These are phyloP conservation scores for Hirsutella thompsonii DNA, from an alignment of 2,329 filamentous ascomycete species.

Conservation along the genomic window DNA sequence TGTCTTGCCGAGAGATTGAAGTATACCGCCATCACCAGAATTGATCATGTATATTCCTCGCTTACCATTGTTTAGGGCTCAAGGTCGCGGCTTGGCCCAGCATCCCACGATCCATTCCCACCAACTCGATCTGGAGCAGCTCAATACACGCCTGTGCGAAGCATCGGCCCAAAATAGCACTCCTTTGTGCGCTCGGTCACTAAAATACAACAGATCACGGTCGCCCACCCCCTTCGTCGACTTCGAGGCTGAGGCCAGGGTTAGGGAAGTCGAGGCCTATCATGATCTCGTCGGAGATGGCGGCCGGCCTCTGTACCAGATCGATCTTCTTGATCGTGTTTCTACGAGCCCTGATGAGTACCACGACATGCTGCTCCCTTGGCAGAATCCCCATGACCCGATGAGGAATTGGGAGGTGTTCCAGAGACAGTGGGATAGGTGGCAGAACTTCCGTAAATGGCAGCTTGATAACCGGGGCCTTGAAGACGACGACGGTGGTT, in stretches of 20 bases:
- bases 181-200: not conserved
- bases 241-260: not conserved
- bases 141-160: not conserved
- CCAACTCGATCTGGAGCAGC: not conserved
- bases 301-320: not conserved
- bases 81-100: not conserved
- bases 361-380: not conserved
- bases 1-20: not conserved
- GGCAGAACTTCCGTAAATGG: slow-evolving; percentile 7
- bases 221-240: not conserved
- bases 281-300: not conserved
- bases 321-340: not conserved
- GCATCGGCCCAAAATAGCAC: not conserved
- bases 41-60: not conserved
- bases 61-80: not conserved
- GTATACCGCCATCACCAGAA: not conserved
- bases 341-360: not conserved
- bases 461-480: not conserved
- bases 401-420: not conserved
- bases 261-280: not conserved
- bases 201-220: not conserved
- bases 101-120: not conserved
- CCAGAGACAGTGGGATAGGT: not conserved
- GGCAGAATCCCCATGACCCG: not conserved
- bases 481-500: not conserved